Percentiles rank a stretch among this genome's conserved stretches.
Evolutionary conservation across 2,329 filamentous ascomycete genomes (phyloP).

Genomic region (Paraphoma sp.): DNA sequence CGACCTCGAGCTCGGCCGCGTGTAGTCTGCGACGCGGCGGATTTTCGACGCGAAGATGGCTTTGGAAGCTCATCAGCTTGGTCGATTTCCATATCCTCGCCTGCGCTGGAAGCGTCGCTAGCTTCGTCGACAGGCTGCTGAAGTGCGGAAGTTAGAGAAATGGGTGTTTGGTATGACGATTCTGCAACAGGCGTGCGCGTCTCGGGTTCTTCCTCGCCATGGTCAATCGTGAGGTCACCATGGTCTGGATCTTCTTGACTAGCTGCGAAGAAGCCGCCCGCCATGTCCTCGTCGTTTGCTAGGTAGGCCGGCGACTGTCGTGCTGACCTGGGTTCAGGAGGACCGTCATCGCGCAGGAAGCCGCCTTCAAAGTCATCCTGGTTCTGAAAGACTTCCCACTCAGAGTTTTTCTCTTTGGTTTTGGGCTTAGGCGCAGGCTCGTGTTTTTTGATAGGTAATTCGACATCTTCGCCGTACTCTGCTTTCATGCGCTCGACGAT

Average conservation of each 20-base stretch:
- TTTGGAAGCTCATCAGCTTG: not conserved
- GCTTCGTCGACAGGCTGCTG: constrained; percentile 18
- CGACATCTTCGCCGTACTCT: constrained; percentile 41
- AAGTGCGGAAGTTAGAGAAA: constrained; percentile 44
- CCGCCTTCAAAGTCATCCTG: constrained; percentile 50
- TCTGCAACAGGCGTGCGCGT: constrained; percentile 11
- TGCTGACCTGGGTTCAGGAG: constrained; percentile 16
- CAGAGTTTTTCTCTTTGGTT: constrained; percentile 60
- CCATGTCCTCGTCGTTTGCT: constrained; percentile 34
- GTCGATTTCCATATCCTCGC: constrained; percentile 26
- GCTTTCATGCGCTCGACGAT: constrained; percentile 62
- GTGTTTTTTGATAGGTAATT: constrained; percentile 71
- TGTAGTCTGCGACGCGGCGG: not conserved
- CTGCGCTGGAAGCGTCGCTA: not conserved
- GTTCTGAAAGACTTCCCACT: constrained; percentile 41
- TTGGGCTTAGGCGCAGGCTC: constrained; percentile 49
- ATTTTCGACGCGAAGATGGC: constrained; percentile 15
- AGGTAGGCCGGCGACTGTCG: constrained; percentile 13
- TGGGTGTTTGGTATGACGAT: constrained; percentile 34
- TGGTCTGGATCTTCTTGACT: constrained; percentile 44
- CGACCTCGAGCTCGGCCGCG: constrained; percentile 2
- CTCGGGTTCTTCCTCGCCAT: constrained; percentile 27
- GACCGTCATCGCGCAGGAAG: constrained; percentile 45
- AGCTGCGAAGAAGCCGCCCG: constrained; percentile 45
- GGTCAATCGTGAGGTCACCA: constrained; percentile 40